A percentile compares a stretch with the other conserved stretches of the same genome.
Conservation (phyloP, 257 asterid genomes). For the Solanum clarkiae region DNA sequence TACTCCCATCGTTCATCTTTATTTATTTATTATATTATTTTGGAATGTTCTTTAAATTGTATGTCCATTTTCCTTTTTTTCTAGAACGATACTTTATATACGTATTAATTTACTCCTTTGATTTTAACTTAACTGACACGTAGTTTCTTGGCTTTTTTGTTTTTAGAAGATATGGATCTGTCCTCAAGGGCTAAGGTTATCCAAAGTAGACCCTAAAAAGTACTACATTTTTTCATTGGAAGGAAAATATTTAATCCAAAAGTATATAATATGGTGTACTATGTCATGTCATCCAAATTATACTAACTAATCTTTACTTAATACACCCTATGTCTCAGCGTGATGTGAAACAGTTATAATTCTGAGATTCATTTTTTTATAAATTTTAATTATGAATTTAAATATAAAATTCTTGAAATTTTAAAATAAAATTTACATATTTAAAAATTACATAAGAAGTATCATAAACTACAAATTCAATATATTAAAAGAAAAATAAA, state of each 20-base stretch:
- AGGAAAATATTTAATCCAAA: neutral
- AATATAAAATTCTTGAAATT: neutral
- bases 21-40: too few relatives aligned
- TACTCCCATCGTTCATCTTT: too few relatives aligned
- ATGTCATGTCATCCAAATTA: neutral
- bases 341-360: neutral
- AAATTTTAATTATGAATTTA: neutral
- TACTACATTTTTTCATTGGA: neutral
- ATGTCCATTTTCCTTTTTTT: neutral
- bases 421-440: too few relatives aligned
- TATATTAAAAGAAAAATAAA: too few relatives aligned
- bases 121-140: neutral
- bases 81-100: too few relatives aligned
- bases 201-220: neutral
- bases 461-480: too few relatives aligned
- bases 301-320: neutral
- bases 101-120: neutral
- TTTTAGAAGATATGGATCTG: neutral
- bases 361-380: neutral
- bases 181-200: neutral
- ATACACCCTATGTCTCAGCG: neutral
- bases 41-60: too few relatives aligned
- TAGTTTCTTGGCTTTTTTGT: neutral
- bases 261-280: neutral
- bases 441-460: too few relatives aligned